Evolutionary conservation across 441 rosid species (phyloP).

Genomic region (Raphanus hybrid): DNA sequence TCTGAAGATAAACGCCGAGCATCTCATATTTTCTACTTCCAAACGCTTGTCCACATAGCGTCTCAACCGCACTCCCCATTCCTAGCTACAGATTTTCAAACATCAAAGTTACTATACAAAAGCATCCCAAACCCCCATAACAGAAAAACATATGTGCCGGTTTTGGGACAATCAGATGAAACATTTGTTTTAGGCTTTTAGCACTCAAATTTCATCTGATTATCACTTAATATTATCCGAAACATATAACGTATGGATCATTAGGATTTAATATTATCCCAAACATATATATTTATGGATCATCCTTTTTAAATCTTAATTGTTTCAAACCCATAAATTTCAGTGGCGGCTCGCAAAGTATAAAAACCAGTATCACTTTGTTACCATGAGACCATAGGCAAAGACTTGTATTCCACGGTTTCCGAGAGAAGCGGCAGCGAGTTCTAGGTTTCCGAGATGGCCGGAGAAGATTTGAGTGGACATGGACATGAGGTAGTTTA

Average conservation of each 20-base stretch:
- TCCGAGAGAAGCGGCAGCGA: slow-evolving; percentile 69
- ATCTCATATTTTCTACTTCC: slow-evolving; percentile 58
- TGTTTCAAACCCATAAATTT: neutral
- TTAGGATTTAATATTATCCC: neutral
- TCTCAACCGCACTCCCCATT: slow-evolving; percentile 75
- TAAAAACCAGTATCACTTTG: neutral
- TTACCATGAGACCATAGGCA: slow-evolving; percentile 70
- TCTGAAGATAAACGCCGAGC: slow-evolving; percentile 63
- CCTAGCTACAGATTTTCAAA: slow-evolving; percentile 47
- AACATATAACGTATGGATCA: neutral
- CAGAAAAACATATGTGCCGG: neutral
- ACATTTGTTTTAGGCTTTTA: too few species aligned
- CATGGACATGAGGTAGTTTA: slow-evolving; percentile 73
- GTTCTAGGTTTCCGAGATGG: slow-evolving; percentile 71
- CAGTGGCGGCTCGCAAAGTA: neutral
- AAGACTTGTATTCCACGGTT: slow-evolving; percentile 70
- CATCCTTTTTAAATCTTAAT: neutral
- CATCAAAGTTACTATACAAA: neutral
- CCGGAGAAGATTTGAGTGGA: slow-evolving; percentile 71
- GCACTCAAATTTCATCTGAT: neutral
- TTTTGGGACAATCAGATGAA: neutral
- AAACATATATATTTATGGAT: neutral
- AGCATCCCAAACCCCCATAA: neutral
- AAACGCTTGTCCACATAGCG: slow-evolving; percentile 66
- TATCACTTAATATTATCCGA: neutral